phyloP scores from a whole-genome alignment of 2,329 filamentous ascomycete species.

The Aspergillus eucalypticola region DNA sequence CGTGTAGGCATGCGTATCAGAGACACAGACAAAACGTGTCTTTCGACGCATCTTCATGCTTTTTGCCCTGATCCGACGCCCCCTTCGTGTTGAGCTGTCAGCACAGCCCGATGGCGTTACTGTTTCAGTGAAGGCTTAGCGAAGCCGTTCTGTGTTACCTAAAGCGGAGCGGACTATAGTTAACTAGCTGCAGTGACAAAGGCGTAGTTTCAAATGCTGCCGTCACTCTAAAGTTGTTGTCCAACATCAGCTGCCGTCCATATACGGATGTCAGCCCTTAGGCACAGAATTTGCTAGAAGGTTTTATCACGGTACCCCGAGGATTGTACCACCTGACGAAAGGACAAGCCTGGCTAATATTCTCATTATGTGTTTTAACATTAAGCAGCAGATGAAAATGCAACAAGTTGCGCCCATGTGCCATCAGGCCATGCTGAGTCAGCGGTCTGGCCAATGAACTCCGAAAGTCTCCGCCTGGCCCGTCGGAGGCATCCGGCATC shows the following conservation, averaged over 20 bases:
- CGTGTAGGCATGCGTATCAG: slow-evolving; percentile 58
- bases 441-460: slow-evolving; percentile 2
- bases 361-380: neutral
- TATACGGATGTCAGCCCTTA: neutral
- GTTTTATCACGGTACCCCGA: neutral
- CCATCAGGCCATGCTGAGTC: neutral
- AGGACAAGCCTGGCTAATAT: neutral
- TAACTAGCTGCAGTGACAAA: neutral
- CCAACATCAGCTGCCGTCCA: neutral
- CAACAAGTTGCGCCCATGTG: neutral
- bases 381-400: neutral
- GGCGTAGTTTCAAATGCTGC: neutral
- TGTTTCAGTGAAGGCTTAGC: neutral
- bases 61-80: neutral
- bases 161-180: neutral
- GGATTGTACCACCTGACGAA: neutral
- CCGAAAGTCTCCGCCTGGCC: neutral
- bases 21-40: slow-evolving; percentile 60
- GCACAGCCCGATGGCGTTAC: neutral
- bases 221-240: neutral
- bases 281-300: neutral
- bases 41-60: slow-evolving; percentile 32
- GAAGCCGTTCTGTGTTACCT: neutral
- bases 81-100: neutral
- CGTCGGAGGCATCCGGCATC: neutral